Evolutionary conservation across 2,329 filamentous ascomycete genomes (phyloP), one percentile per base, ranked within the genome.

Genomic region (Colletotrichum spinosum): DNA sequence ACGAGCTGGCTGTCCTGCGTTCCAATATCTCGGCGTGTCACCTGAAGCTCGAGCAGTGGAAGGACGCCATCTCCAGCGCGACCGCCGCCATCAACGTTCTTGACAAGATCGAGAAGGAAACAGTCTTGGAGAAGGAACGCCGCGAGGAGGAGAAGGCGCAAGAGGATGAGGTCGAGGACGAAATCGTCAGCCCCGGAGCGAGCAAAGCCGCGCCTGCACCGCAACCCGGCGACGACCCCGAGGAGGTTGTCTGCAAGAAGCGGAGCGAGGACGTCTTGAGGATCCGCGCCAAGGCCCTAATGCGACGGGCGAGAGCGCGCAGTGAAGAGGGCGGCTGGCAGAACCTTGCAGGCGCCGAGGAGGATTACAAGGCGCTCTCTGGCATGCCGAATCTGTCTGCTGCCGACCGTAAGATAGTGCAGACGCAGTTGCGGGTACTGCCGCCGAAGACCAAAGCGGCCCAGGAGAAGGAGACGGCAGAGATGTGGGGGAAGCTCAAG

Each of bases 401-500:
- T 0, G 83, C 87, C 8, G 94, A 97, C 72, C 82, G 81, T 74
- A 88, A 85, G 71, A 86, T 90, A 13, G 91, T 97, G 2, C 83
- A 88, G 56, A 78, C 82, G 35, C 90, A 93, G 70, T 81, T 97
- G 65, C 78, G 83, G 12, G 80, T 82, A 25, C 78, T 98, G 44
- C 92, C 93, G 2, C 81, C 85, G 1, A 84, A 85, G 67, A 86
- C 93, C 54, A 92, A 95, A 69, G 86, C 86, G 15, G 94, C 94
- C 1, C 93, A 94, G 79, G 91, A 97, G 73, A 86, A 86, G 70
- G 96, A 99, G 79, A 93, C 96, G 86, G 90, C 87, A 3, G 95
- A 99, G 80, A 97, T 98, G 94, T 97, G 97, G 94, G 92, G 91
- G 15, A 97, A 98, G 81, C 79, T 99, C 72, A 97, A 97, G 75